Base-by-base conservation (phyloP, 768 basidiomycete genomes). In the Pisolithus orientalis region DNA sequence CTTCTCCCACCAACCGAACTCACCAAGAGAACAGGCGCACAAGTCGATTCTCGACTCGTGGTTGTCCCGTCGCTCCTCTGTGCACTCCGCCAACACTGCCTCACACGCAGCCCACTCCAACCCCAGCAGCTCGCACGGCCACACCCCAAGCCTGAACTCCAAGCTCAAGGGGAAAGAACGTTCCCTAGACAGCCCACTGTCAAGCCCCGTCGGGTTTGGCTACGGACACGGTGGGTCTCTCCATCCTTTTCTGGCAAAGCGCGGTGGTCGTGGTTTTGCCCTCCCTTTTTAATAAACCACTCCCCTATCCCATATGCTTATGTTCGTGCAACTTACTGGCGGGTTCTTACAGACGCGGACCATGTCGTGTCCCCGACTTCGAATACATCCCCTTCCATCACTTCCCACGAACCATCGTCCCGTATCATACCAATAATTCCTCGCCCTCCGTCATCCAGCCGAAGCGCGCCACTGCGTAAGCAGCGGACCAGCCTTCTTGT, bases 401-500 rank as follows among this genome's bases (percentile, higher is more conserved):
- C 55, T 7, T 47, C 56, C 24, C 17, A 59, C 39, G 50, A 57
- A 27, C 42, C 58, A 9, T 61, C 53, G n/a, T 44, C 53, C 0
- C 55, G 47, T 11, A 47, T 53, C 16, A 28, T 39, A 14, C 39
- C 57, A 13, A 32, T 48, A 1, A 51, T 49, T 4, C 47, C 61
- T 7, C 46, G 52, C 29, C 44, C 46, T 28, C n/a, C 32, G 13
- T 0, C 40, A 57, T 6, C 55, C 2, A 14, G 11, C 32, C 34
- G 14, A 34, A 13, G 34, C 5, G 11, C 11, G 11, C 13, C 53
- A 34, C 53, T 53, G 49, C 74, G 69, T 57, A 70, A 62, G 31
- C 61, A 67, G 39, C 74, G 80, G 34, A 68, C 72, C 3, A 77
- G 75, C 58, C 60, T 83, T 39, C 64, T 83, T n/a, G 65, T 71